Conservation (phyloP, 225 moss, liverwort and hornwort species). For the Bryum argenteum region DNA sequence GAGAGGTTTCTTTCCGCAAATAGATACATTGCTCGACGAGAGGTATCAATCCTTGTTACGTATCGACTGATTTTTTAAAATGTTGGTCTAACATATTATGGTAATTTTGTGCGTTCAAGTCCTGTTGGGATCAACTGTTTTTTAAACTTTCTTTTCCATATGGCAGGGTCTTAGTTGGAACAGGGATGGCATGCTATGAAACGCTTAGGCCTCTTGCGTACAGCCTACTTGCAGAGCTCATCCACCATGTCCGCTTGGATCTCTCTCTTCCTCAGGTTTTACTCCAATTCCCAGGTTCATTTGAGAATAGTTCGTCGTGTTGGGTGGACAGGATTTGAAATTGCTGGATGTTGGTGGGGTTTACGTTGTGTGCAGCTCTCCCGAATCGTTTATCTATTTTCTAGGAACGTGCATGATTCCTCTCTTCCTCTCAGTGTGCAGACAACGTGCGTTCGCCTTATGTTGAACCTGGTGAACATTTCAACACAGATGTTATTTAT, state of each 20-base stretch:
- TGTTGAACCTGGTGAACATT: slow-evolving; percentile 88
- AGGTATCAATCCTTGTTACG: slow-evolving; percentile 48
- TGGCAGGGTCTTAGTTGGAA: slow-evolving; percentile 97
- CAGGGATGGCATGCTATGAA: slow-evolving; percentile 98
- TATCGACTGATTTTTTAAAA: neutral
- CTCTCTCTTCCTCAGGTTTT: slow-evolving; percentile 95
- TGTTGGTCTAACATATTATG: neutral
- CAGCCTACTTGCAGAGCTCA: slow-evolving; percentile 94
- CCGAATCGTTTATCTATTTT: slow-evolving; percentile 96
- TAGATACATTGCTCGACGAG: slow-evolving; percentile 96
- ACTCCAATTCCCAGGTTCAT: slow-evolving; percentile 16
- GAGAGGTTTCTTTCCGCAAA: slow-evolving; percentile 94
- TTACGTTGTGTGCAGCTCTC: slow-evolving; percentile 75
- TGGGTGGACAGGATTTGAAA: slow-evolving; percentile 17
- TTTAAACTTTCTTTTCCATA: slow-evolving; percentile 21
- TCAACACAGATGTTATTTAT: neutral
- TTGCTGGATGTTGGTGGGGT: slow-evolving; percentile 29
- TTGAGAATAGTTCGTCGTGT: slow-evolving; percentile 1
- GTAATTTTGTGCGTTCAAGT: slow-evolving; percentile 13
- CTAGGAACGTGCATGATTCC: slow-evolving; percentile 97
- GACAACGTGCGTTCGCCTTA: slow-evolving; percentile 98
- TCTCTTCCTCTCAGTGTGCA: slow-evolving; percentile 99
- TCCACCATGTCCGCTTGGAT: slow-evolving; percentile 99
- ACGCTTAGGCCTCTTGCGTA: slow-evolving; percentile 98
- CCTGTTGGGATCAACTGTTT: neutral